Evolutionary conservation across 495 filamentous ascomycete genomes (phyloP), one percentile per base, ranked within the genome.

Genomic region (Hypoxylon rickii): DNA sequence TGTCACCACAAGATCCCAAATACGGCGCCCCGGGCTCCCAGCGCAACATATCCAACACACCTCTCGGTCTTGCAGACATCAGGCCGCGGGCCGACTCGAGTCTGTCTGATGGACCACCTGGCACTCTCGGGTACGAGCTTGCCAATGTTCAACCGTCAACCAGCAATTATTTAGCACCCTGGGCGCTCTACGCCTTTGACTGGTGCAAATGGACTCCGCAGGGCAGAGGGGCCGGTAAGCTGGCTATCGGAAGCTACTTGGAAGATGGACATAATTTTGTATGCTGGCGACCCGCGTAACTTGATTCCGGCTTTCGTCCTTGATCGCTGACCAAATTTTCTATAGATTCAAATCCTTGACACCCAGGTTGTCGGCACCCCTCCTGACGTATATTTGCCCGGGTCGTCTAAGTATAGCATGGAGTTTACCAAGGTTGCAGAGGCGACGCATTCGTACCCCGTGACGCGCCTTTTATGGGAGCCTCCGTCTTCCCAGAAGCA

Each of bases 191-290:
- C 71, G 92, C 95, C 7, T 89, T 95, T 57, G 95, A 99, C 76
- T 99, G 95, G 95, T 99, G 94, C 72, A 97, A 97, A 73, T 99
- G 95, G 95, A 82, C 87, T n/a, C 84, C 92, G 1, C 82, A 86
- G 31, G 83, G 82, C 22, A 85, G 85, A 44, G 82, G 86, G 33
- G 90, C 89, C 7, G 94, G 94, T 17, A 97, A 97, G 66, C 81
- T 99, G 60, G 94, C 94, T 2, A 78, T 97, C 39, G 94, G 93
- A 51, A 97, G 95, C 76, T 97, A 97, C 64, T 71, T 97, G 44
- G 94, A 99, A 74, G 94, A 99, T 71, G 92, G 90, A 7, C 95
- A 97, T 67, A 99, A 99, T 63, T 97, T 90, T 77, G 92, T 96
- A 77, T 69, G 86, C 26, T 69, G 21, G 15, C 18, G 7, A 26